Conservation (phyloP, 2,329 filamentous ascomycete genomes). For the Colletotrichum musae region DNA sequence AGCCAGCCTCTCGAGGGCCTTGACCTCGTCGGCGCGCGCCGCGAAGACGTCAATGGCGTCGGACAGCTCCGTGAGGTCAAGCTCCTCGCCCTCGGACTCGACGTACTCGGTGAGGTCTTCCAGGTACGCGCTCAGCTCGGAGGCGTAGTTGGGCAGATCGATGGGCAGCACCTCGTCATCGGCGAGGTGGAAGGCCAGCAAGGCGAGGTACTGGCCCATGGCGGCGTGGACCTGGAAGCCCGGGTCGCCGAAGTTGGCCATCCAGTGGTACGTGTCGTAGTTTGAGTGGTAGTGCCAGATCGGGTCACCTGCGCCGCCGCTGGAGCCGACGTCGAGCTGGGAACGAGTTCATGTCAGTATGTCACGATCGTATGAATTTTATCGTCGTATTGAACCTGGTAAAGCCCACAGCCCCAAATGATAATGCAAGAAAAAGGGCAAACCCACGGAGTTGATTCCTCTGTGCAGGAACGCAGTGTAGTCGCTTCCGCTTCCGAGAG, state of each 20-base stretch:
- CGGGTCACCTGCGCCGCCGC: conserved; percentile 59
- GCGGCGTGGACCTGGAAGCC: conserved; percentile 73
- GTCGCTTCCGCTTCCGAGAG: conserved; percentile 77
- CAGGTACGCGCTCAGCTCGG: conserved; percentile 56
- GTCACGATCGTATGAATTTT: rapidly evolving
- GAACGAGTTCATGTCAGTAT: conserved; percentile 53
- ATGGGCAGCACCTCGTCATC: conserved; percentile 55
- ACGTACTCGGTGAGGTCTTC: conserved; percentile 53
- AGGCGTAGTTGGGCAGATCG: conserved; percentile 57
- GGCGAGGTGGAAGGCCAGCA: neutral
- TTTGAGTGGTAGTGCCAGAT: conserved; percentile 84
- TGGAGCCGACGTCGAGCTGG: conserved; percentile 72
- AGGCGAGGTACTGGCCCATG: conserved; percentile 61
- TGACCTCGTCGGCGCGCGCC: conserved; percentile 49
- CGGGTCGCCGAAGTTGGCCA: conserved; percentile 82
- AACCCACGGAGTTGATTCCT: conserved; percentile 56
- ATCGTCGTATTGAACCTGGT: too few relatives aligned
- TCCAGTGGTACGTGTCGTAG: conserved; percentile 89
- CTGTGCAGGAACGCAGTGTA: conserved; percentile 77
- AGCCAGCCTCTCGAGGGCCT: conserved; percentile 51
- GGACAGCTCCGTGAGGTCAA: conserved; percentile 56
- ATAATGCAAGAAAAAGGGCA: too few relatives aligned
- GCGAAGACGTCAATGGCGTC: conserved; percentile 56
- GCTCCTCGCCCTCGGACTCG: conserved; percentile 48
- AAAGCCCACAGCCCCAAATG: too few relatives aligned